phyloP scores from a whole-genome alignment of 1,139 yeast species.

The Arxiozyma bovina region DNA sequence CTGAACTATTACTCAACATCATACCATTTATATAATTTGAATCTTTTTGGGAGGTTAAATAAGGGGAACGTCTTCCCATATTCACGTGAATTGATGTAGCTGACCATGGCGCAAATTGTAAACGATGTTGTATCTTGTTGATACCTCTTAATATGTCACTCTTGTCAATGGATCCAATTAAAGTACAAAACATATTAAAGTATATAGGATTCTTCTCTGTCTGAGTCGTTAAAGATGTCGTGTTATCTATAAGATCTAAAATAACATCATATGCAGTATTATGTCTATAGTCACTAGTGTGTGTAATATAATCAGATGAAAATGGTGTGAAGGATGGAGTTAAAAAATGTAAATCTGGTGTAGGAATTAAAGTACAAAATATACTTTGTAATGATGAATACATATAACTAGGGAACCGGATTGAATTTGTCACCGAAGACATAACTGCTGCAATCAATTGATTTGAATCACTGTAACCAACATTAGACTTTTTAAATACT shows the following conservation, averaged over 20 bases:
- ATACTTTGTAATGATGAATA: slow-evolving; percentile 81
- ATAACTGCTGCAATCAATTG: slow-evolving; percentile 78
- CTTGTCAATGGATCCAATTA: slow-evolving; percentile 69
- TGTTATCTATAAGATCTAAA: slow-evolving; percentile 71
- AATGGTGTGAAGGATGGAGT: slow-evolving; percentile 86
- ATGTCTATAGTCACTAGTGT: slow-evolving; percentile 53
- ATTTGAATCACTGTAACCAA: slow-evolving; percentile 61
- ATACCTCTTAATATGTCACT: slow-evolving; percentile 74
- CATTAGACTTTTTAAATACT: slow-evolving; percentile 36
- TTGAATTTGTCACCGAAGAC: slow-evolving; percentile 76
- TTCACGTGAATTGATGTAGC: slow-evolving; percentile 75
- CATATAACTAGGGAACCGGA: slow-evolving; percentile 87
- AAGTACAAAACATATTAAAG: slow-evolving; percentile 63
- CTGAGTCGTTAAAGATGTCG: slow-evolving; percentile 59
- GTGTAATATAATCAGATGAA: slow-evolving; percentile 51
- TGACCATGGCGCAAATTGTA: slow-evolving; percentile 81
- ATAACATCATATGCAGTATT: slow-evolving; percentile 80
- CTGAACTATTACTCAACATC: slow-evolving; percentile 71
- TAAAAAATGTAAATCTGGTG: slow-evolving; percentile 82
- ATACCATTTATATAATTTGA: slow-evolving; percentile 50
- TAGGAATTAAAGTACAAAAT: slow-evolving; percentile 73
- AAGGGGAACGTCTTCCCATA: slow-evolving; percentile 66
- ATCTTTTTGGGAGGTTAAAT: slow-evolving; percentile 30
- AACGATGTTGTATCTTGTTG: slow-evolving; percentile 65
- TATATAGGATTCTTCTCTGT: slow-evolving; percentile 47